A percentile compares a stretch with the other conserved stretches of the same genome.
Conservation (phyloP, 176 grass and related monocot species). For the Ensete ventricosum region DNA sequence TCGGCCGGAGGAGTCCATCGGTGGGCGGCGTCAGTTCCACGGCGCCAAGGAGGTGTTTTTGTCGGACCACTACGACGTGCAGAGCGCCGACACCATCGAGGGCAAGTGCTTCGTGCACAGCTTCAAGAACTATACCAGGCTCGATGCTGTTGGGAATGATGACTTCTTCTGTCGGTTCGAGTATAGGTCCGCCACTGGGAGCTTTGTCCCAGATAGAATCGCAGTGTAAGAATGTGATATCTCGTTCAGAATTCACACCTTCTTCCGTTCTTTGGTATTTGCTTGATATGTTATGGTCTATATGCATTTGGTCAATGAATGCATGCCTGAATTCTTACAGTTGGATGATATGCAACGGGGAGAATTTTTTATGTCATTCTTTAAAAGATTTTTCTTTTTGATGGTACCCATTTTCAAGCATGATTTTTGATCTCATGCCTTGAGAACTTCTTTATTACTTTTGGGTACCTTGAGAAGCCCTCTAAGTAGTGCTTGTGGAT, state of each 20-base stretch:
- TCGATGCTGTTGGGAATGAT: constrained; percentile 16
- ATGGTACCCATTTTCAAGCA: too few species aligned
- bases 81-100: constrained; percentile 95
- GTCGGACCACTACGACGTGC: constrained; percentile 86
- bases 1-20: constrained; percentile 65
- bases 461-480: not conserved
- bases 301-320: not conserved
- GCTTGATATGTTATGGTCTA: not conserved
- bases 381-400: too few species aligned
- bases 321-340: not conserved
- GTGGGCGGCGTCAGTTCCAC: constrained; percentile 18
- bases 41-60: constrained; percentile 19
- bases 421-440: not conserved
- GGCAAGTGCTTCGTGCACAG: constrained; percentile 50
- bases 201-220: constrained; percentile 15
- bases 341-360: not conserved
- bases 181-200: constrained; percentile 17
- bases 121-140: constrained; percentile 22
- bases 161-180: constrained; percentile 22
- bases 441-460: not conserved
- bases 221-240: constrained; percentile 11
- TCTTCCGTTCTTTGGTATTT: too few species aligned
- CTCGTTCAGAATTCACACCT: not conserved
- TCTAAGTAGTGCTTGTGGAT: not conserved
- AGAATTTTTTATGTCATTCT: not conserved